Conservation (phyloP, 768 basidiomycete species). For the Pleurotus sapidus region DNA sequence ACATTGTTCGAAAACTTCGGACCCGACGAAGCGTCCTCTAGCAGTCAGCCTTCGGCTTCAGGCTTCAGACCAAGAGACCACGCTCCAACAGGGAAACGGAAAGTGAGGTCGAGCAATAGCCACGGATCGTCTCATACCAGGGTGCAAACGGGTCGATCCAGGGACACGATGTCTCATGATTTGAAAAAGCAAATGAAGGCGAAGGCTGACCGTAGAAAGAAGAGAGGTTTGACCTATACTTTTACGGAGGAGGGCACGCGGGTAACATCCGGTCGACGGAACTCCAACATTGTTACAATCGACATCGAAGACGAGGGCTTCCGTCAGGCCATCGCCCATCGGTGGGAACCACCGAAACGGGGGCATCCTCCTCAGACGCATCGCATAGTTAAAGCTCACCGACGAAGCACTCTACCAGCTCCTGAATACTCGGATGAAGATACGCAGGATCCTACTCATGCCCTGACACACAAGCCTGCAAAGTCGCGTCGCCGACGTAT, state of each 20-base stretch:
- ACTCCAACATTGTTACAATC: conserved; percentile 31
- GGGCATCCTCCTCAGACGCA: conserved; percentile 1
- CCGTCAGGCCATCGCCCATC: conserved; percentile 33
- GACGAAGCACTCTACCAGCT: not conserved
- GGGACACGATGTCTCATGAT: conserved; percentile 12
- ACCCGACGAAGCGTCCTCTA: conserved; percentile 8
- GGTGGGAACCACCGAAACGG: conserved; percentile 7
- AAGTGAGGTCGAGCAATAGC: not conserved
- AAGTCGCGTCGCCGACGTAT: conserved; percentile 16
- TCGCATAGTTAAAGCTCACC: not conserved
- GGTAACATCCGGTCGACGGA: conserved; percentile 34
- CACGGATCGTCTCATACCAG: too few species aligned
- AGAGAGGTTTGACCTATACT: conserved; percentile 30
- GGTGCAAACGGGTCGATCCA: not conserved
- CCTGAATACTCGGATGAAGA: not conserved
- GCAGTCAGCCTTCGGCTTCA: too few species aligned
- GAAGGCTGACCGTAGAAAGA: conserved; percentile 20
- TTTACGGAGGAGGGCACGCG: conserved; percentile 34
- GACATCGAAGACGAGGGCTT: conserved; percentile 44
- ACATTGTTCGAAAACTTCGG: conserved; percentile 29
- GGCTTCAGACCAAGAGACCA: not conserved
- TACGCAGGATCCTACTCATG: conserved; percentile 2
- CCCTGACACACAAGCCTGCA: not conserved
- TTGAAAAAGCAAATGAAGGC: conserved; percentile 24
- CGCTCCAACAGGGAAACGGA: not conserved